Percentiles rank a stretch among this genome's conserved stretches.
These are phyloP conservation scores for Hypoxylon sp. DNA, from an alignment of 2,329 filamentous ascomycete species.

Conservation along the genomic window DNA sequence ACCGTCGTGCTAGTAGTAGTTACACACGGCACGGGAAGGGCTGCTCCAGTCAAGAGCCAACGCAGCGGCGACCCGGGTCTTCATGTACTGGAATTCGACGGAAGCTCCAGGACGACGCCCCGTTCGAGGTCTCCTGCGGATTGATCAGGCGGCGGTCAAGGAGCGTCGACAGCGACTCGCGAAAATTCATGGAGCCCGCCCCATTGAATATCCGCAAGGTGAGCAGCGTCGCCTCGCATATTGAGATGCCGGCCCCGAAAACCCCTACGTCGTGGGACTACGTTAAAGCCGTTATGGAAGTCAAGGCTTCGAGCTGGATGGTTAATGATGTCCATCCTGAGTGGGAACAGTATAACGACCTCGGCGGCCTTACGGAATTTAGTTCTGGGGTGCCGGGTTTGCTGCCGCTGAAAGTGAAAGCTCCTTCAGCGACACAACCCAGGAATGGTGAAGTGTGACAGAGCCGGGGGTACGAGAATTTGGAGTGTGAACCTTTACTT, in stretches of 20 bases:
- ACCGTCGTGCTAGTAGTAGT: slow-evolving; percentile 11
- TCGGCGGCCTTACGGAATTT: slow-evolving; percentile 42
- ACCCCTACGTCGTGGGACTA: slow-evolving; percentile 43
- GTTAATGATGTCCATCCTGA: slow-evolving; percentile 36
- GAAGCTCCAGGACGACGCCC: slow-evolving; percentile 13
- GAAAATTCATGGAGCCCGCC: slow-evolving; percentile 26
- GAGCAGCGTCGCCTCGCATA: slow-evolving; percentile 25
- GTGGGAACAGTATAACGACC: slow-evolving; percentile 46
- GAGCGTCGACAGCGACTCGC: slow-evolving; percentile 16
- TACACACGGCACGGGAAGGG: neutral
- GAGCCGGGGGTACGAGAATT: neutral
- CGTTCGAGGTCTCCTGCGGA: slow-evolving; percentile 17
- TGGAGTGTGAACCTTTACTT: neutral
- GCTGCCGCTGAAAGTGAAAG: slow-evolving; percentile 3
- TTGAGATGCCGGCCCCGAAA: slow-evolving; percentile 44
- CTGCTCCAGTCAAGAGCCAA: neutral
- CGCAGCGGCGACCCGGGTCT: neutral
- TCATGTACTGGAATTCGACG: slow-evolving; percentile 12
- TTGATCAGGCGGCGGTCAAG: slow-evolving; percentile 23
- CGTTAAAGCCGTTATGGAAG: slow-evolving; percentile 45
- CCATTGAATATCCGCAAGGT: slow-evolving; percentile 41
- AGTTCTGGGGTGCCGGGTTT: neutral
- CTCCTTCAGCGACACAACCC: neutral
- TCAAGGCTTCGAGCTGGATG: slow-evolving; percentile 41
- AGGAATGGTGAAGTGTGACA: neutral